Base-by-base conservation (phyloP, 805 yeast species). In the Candida michaelii region DNA sequence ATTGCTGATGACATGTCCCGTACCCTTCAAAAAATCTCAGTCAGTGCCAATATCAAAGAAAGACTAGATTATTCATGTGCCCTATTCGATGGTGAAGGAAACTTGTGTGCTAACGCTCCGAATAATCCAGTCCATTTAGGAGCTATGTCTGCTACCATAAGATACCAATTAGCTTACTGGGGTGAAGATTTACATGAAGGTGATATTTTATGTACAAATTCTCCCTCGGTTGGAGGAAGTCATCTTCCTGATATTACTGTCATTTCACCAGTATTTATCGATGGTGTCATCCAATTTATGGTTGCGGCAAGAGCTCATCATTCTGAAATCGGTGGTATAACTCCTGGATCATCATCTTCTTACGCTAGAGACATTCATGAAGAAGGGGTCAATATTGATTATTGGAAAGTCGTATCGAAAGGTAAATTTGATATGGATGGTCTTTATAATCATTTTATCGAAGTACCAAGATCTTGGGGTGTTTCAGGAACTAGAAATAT, bases 1-100 rank as follows among this genome's bases (percentile, higher is more conserved):
- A 86, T 88, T 60, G 96, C 96, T 3, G 95, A 87, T 51, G 93
- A 86, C 58, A 87, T 87, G 95, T 93, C 95, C 17, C 76, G 77
- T 32, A 83, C 89, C 7, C 67, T 87, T 43, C 85, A 85, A 48
- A 83, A 84, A 61, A 87, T 91, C 0, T 74, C 91, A 2, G 89
- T 87, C 10, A 82, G 89, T 4, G 85, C 90, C 2, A 87, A 87
- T 55, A 89, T 87, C 31, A 87, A 87, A 56, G 95, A 87, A 57
- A 69, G 96, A 39, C 65, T 87, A 21, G 95, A 87, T 59, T 87
- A 84, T 59, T 84, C 91, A 17, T 87, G 96, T 68, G 96, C 96
- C 1, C 60, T 87, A 13, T 87, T 87, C 56, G 88, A 83, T 52
- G 71, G 83, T 1, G 72, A 74, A 11, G 95, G 95, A 15, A 84